Base-by-base conservation (phyloP, 2,329 filamentous ascomycete species). In the Epicoccum nigrum region DNA sequence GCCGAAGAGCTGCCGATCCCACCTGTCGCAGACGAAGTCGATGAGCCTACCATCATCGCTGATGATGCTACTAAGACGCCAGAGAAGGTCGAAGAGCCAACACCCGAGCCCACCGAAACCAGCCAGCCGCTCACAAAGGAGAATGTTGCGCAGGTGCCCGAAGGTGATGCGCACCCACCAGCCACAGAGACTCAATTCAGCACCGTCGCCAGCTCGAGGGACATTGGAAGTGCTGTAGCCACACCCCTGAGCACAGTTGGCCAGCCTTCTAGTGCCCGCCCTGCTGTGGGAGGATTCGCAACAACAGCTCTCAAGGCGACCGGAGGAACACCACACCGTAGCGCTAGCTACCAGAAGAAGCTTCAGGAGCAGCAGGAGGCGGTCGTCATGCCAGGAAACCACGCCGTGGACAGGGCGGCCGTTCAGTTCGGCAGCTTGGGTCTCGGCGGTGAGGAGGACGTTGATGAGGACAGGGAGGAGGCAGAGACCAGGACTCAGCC, bases 341-440 rank as follows among this genome's bases (percentile, higher is more conserved):
- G 86, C 46, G 84, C 90, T 16, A 92, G 87, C 76, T 91, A 89
- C 74, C 89, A 95, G 73, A 86, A 93, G 60, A 89, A 91, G 66
- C 83, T 97, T 45, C 81, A 96, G 67, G 92, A 97, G 65, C 94
- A 99, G 72, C 92, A 96, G 74, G 94, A 99, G 77, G 91, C 94
- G 52, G 94, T 99, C 32, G 92, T 96, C 59, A 97, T 99, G 93
- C 94, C 94, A 37, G 92, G 90, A 54, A 96, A 97, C 78, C 92
- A 94, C 62, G 92, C 94, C 45, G 89, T 99, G 21, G 93, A 97
- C 72, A 87, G 92, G 65, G 86, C 93, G 60, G 89, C 92, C 41
- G 92, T 99, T 40, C 93, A 97, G 71, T 99, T 99, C 72, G 94
- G 94, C 58, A 95, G 92, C 73, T 90, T 99, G 81, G 95, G 88